phyloP scores from a whole-genome alignment of 208 protist species.

The Leishmania martiniquensis region DNA sequence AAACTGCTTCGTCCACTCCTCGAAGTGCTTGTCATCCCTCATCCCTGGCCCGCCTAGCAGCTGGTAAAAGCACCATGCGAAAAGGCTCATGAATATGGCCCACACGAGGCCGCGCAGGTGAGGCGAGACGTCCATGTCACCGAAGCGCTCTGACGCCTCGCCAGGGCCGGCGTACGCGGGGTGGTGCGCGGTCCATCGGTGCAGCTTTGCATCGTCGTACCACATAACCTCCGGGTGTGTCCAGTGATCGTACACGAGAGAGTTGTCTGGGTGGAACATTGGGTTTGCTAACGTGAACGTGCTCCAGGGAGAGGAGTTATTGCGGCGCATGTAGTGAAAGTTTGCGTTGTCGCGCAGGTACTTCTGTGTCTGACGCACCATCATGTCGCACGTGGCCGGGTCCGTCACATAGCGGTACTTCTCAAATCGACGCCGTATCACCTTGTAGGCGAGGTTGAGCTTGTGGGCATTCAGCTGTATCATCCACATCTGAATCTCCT shows the following conservation, averaged over 20 bases:
- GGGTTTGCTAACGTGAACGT: conserved; percentile 86
- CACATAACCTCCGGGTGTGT: conserved; percentile 91
- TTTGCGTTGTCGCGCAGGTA: conserved; percentile 89
- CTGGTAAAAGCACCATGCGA: conserved; percentile 54
- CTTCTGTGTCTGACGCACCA: conserved; percentile 93
- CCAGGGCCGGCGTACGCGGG: conserved; percentile 80
- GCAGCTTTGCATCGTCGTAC: conserved; percentile 92
- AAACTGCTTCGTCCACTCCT: conserved; percentile 70
- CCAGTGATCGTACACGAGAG: conserved; percentile 92
- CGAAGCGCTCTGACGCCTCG: conserved; percentile 84
- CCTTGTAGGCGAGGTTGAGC: conserved; percentile 91
- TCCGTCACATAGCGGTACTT: conserved; percentile 91
- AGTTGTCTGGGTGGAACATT: conserved; percentile 90
- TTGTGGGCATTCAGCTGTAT: conserved; percentile 88
- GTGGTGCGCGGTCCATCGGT: conserved; percentile 85
- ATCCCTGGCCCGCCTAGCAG: conserved; percentile 44
- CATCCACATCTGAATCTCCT: conserved; percentile 90
- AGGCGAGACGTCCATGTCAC: conserved; percentile 84
- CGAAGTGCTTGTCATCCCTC: conserved; percentile 66
- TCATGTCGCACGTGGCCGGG: conserved; percentile 91
- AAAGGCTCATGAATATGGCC: conserved; percentile 36
- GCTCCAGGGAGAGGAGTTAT: conserved; percentile 83
- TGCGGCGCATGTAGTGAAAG: conserved; percentile 82
- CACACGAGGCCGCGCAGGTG: conserved; percentile 56
- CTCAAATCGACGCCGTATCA: conserved; percentile 86